A percentile compares a stretch with the other conserved stretches of the same genome.
Conservation (phyloP, 108 stramenopile genomes). For the Mediolabrus comicus region DNA sequence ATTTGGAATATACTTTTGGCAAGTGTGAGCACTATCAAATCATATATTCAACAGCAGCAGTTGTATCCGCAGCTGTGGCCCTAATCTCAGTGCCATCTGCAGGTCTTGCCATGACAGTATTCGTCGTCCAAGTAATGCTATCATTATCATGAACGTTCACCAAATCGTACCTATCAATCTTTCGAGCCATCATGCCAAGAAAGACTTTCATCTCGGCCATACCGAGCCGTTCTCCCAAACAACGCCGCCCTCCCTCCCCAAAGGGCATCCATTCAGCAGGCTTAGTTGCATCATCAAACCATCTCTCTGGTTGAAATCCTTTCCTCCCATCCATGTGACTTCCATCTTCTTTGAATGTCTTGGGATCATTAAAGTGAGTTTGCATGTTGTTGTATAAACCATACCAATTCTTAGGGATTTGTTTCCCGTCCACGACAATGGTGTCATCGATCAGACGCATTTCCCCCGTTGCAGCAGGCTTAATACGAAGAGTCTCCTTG, state of each 20-base stretch:
- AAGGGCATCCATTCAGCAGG: constrained; percentile 46
- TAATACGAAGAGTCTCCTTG: constrained; percentile 46
- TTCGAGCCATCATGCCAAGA: constrained; percentile 49
- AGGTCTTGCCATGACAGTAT: constrained; percentile 17
- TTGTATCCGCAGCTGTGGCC: background rate
- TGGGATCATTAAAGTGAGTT: constrained; percentile 41
- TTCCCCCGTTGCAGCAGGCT: constrained; percentile 21
- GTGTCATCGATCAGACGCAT: constrained; percentile 11
- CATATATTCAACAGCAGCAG: background rate
- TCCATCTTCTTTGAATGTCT: constrained; percentile 15
- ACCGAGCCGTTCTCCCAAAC: constrained; percentile 43
- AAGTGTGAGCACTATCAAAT: background rate
- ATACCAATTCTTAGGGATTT: constrained; percentile 42
- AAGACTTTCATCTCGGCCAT: constrained; percentile 58
- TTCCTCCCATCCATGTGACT: constrained; percentile 39
- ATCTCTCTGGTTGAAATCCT: constrained; percentile 44
- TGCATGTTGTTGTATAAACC: constrained; percentile 22
- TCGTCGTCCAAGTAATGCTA: constrained; percentile 10
- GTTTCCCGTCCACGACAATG: constrained; percentile 41
- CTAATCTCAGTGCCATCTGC: background rate
- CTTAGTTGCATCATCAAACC: constrained; percentile 25
- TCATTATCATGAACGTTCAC: constrained; percentile 6
- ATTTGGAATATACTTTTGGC: background rate
- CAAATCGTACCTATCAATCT: constrained; percentile 28
- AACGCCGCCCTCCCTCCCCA: constrained; percentile 53